phyloP scores from a whole-genome alignment of 495 filamentous ascomycete genomes.

The Wilcoxina mikolae region DNA sequence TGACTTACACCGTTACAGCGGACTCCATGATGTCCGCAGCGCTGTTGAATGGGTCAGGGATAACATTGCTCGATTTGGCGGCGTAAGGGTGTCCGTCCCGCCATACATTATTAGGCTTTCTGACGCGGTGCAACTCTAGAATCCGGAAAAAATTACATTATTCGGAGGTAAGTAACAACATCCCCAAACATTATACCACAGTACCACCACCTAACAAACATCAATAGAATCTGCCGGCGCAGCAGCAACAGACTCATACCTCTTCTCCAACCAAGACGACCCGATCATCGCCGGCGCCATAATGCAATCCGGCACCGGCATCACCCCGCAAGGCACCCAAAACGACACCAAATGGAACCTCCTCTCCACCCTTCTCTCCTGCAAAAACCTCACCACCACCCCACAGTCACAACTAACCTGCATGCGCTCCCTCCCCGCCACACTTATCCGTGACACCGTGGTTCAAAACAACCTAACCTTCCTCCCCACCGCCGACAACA shows the following conservation, averaged over 20 bases:
- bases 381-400: neutral
- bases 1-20: too few species aligned
- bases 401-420: neutral
- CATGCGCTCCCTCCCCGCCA: neutral
- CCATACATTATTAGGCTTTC: neutral
- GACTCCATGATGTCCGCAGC: conserved; percentile 50
- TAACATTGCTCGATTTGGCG: conserved; percentile 52
- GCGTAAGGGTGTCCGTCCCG: conserved; percentile 17
- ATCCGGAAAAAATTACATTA: conserved; percentile 48
- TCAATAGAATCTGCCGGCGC: conserved; percentile 59
- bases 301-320: conserved; percentile 16
- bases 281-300: conserved; percentile 36
- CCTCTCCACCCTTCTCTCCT: neutral
- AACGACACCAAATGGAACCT: conserved; percentile 22
- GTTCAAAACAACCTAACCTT: neutral
- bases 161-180: too few species aligned
- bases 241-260: conserved; percentile 40
- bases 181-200: too few species aligned
- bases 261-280: conserved; percentile 28
- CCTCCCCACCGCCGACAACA: neutral
- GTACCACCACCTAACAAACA: too few species aligned
- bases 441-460: neutral
- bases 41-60: conserved; percentile 59
- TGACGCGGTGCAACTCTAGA: conserved; percentile 15
- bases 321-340: conserved; percentile 13